These are phyloP conservation scores for Kodamaea kaohsiungensis DNA, from an alignment of 805 yeast genomes.

Conservation along the genomic window DNA sequence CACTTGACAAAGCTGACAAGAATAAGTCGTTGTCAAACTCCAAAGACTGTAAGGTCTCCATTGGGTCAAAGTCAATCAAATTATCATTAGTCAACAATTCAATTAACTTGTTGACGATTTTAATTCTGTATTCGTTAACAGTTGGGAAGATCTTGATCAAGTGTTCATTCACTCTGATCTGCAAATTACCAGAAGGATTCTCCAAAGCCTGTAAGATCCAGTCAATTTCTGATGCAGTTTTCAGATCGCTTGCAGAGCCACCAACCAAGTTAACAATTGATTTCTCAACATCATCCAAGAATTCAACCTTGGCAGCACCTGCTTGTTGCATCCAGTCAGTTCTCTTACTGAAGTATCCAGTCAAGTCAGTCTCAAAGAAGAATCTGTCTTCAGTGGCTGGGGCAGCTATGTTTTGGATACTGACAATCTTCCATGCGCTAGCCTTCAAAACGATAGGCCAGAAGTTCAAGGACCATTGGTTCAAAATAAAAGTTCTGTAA, in stretches of 20 bases:
- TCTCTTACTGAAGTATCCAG: constrained; percentile 40
- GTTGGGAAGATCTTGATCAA: constrained; percentile 55
- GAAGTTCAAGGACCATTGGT: constrained; percentile 54
- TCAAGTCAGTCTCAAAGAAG: constrained; percentile 34
- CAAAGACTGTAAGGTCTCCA: constrained; percentile 53
- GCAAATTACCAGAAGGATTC: constrained; percentile 38
- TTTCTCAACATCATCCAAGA: constrained; percentile 53
- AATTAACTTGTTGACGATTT: constrained; percentile 49
- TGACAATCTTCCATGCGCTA: constrained; percentile 36
- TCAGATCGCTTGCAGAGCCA: constrained; percentile 52
- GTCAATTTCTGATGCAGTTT: constrained; percentile 47
- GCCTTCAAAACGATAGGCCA: constrained; percentile 49
- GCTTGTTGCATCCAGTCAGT: constrained; percentile 44
- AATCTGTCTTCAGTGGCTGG: constrained; percentile 33
- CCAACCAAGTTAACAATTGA: constrained; percentile 61
- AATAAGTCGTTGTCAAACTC: constrained; percentile 58
- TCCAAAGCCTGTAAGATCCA: constrained; percentile 58
- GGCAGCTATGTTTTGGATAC: constrained; percentile 18
- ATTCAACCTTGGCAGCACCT: constrained; percentile 48
- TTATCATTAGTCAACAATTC: constrained; percentile 55
- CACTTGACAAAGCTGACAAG: constrained; percentile 56
- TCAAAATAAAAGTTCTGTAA: constrained; percentile 61
- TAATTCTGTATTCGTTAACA: constrained; percentile 57
- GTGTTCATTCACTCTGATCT: constrained; percentile 49
- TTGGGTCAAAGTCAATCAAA: constrained; percentile 34